phyloP scores from a whole-genome alignment of 164 flowering plant species.

The Umbellularia californica region DNA sequence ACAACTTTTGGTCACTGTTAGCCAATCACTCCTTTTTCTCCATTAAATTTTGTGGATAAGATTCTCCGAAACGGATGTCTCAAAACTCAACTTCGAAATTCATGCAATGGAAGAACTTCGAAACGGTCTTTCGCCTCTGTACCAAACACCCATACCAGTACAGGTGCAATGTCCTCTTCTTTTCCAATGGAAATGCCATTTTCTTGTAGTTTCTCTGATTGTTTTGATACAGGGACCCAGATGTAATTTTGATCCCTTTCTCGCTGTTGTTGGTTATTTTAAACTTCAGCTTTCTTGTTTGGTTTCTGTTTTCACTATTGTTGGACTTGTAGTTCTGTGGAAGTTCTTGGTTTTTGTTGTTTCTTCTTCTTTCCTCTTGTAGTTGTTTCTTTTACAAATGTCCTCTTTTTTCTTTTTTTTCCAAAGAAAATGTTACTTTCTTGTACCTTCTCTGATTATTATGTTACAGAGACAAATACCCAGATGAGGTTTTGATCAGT shows the following conservation, averaged over 20 bases:
- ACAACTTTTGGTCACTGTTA: not conserved
- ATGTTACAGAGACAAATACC: not conserved
- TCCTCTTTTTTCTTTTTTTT: not conserved
- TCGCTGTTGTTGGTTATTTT: not conserved
- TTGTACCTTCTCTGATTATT: not conserved
- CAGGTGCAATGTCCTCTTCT: not conserved
- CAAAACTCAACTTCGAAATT: not conserved
- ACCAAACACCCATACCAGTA: not conserved
- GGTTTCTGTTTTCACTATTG: not conserved
- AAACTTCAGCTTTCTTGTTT: not conserved
- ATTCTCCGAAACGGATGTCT: not conserved
- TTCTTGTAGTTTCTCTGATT: not conserved
- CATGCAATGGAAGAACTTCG: not conserved
- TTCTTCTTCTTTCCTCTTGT: not conserved
- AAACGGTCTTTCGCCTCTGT: not conserved
- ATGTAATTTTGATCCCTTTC: not conserved
- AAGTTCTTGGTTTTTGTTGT: not conserved
- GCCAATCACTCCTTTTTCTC: not conserved
- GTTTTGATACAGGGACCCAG: not conserved
- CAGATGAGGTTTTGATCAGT: constrained; percentile 4
- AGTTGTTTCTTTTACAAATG: not conserved
- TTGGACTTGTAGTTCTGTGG: not conserved
- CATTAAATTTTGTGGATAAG: constrained; percentile 8
- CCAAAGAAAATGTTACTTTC: not conserved
- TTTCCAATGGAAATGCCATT: not conserved